Evolutionary conservation across 75 land plant species (phyloP).

Genomic region (Chamaecyparis obtusa): DNA sequence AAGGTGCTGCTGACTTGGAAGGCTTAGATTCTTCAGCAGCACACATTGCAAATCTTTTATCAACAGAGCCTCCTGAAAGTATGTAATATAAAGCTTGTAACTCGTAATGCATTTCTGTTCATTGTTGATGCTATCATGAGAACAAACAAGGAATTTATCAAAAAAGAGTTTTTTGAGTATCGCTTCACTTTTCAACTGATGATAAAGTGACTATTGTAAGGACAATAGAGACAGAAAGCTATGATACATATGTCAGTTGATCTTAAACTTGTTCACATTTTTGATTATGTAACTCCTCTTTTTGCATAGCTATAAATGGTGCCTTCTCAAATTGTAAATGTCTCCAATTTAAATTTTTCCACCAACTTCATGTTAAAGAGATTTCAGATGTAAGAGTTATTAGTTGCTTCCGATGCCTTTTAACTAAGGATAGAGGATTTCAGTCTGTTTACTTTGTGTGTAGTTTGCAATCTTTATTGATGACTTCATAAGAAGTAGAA

Average conservation of each 20-base stretch:
- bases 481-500: background rate
- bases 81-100: constrained; percentile 13
- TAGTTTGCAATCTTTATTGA: background rate
- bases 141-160: background rate
- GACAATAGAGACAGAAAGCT: background rate
- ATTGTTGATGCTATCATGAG: background rate
- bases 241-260: background rate
- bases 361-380: background rate
- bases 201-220: background rate
- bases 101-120: background rate
- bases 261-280: background rate
- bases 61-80: constrained; percentile 83
- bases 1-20: constrained; percentile 67
- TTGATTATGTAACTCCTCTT: background rate
- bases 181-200: background rate
- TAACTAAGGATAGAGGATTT: background rate
- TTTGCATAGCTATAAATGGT: background rate
- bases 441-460: background rate
- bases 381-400: background rate
- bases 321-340: background rate
- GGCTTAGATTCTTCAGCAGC: constrained; percentile 94
- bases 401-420: background rate
- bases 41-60: constrained; percentile 79
- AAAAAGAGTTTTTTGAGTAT: background rate
- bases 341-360: too few species aligned